Evolutionary conservation across 1,284 basidiomycete species (phyloP), one percentile per base, ranked within the genome.

Genomic region (Gastroboletus turbinatus): DNA sequence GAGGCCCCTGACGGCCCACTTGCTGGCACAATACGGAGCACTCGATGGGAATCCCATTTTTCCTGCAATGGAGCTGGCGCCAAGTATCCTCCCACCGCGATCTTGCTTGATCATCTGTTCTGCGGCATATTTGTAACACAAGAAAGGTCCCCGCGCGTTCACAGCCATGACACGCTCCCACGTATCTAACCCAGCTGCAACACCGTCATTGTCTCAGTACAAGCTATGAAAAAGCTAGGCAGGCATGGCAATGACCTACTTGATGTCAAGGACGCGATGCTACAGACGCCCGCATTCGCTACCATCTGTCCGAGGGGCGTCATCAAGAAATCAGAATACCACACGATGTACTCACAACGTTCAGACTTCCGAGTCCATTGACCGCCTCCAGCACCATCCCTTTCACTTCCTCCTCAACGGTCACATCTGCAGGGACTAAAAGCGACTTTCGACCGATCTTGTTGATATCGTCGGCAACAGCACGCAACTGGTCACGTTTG

Each of bases 81-180:
- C n/a, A n/a, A n/a, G n/a, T n/a, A n/a, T n/a, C n/a, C n/a, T n/a
- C n/a, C 53, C 53, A 19, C 53, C 51, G 17, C 39, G 50, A 1
- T 52, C 53, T 19, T 55, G 53, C 14, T 55, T 25, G 27, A 55
- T 55, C 53, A 55, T 55, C 6, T 49, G 48, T 21, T n/a, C 6
- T 17, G 48, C 44, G 2, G 48, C 48, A n/a, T 50, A 32, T 13
- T 33, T 32, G 45, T 46, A 46, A 17, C 45, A 46, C 30, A 46
- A 16, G 29, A 46, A 46, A 30, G 48, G 19, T 13, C 48, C 48
- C 0, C 43, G 44, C 5, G 48, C 48, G 4, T 50, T 50, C 19
- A 50, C 13, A 10, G 48, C n/a, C 48, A 50, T 50, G 14, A 30
- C n/a, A 17, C 10, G 42, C 7, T 50, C 48, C 48, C 48, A 50